Conservation (phyloP, 2,329 filamentous ascomycete genomes). For the Penicillium sp. region DNA sequence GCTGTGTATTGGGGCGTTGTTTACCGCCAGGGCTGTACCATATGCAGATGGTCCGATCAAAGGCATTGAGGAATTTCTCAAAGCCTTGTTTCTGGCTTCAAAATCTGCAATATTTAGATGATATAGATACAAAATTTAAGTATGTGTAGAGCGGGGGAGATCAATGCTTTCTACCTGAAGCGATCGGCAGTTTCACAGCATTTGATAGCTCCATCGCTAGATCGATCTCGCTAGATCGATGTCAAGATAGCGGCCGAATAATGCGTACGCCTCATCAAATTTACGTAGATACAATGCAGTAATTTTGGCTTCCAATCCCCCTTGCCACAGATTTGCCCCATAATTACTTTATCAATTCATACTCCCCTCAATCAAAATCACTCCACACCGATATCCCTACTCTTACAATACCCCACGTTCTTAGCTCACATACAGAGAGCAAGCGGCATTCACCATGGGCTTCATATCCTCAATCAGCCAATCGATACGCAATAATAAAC, state of each 20-base stretch:
- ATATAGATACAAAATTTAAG: background rate
- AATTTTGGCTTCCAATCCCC: constrained; percentile 6
- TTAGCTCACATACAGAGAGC: background rate
- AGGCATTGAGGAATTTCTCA: background rate
- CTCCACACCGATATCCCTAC: background rate
- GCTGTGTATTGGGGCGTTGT: background rate
- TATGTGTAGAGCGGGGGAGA: background rate
- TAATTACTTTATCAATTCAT: constrained; percentile 9
- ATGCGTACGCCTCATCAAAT: background rate
- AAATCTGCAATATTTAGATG: too few relatives aligned
- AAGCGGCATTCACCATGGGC: constrained; percentile 13
- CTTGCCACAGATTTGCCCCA: constrained; percentile 14
- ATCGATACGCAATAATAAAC: constrained; percentile 15
- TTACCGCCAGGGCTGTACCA: background rate
- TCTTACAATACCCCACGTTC: background rate
- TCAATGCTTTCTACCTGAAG: background rate
- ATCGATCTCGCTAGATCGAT: background rate
- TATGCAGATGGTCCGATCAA: background rate
- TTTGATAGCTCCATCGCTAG: background rate
- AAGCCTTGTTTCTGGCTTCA: background rate
- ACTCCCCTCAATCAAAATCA: background rate
- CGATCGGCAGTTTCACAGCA: constrained; percentile 13
- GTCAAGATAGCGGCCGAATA: background rate
- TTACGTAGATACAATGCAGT: constrained; percentile 7
- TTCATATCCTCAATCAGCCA: constrained; percentile 20